A percentile compares a stretch with the other conserved stretches of the same genome.
phyloP scores from a whole-genome alignment of 768 basidiomycete species.

The Termitomyces bulborhizus region DNA sequence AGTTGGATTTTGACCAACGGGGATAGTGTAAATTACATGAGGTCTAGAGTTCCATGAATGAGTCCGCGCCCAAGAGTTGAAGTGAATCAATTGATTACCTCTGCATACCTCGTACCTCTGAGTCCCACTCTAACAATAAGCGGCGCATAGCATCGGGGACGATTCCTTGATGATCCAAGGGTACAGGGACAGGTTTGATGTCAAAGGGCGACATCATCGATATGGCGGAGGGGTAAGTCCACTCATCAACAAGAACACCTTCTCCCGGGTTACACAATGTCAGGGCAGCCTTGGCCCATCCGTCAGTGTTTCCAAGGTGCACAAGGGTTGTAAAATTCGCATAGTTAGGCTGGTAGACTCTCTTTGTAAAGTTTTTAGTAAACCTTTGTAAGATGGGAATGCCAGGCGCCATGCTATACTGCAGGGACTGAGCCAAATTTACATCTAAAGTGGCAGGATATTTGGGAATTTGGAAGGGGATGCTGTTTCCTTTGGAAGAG shows the following conservation, averaged over 20 bases:
- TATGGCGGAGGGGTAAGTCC: slow-evolving; percentile 63
- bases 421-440: no score
- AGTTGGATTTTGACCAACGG: slow-evolving; percentile 82
- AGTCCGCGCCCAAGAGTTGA: not conserved
- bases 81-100: slow-evolving; percentile 31
- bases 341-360: slow-evolving; percentile 55
- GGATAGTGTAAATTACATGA: slow-evolving; percentile 68
- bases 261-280: slow-evolving; percentile 61
- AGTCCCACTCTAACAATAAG: slow-evolving; percentile 64
- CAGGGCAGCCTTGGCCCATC: slow-evolving; percentile 49
- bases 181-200: slow-evolving; percentile 45
- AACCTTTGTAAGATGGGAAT: slow-evolving; percentile 16
- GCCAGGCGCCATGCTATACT: no score
- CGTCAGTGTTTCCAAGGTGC: slow-evolving; percentile 70
- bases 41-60: slow-evolving; percentile 35
- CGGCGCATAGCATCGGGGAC: slow-evolving; percentile 59
- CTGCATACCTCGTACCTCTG: slow-evolving; percentile 42
- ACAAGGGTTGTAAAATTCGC: slow-evolving; percentile 46
- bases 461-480: no score
- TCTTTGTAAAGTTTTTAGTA: slow-evolving; percentile 44
- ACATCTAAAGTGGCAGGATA: no score
- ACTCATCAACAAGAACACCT: slow-evolving; percentile 59
- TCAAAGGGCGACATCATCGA: slow-evolving; percentile 31
- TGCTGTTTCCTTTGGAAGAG: no score
- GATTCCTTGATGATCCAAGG: slow-evolving; percentile 59